These are phyloP conservation scores for Eruca vesicaria DNA, from an alignment of 441 rosid genomes.

Conservation along the genomic window DNA sequence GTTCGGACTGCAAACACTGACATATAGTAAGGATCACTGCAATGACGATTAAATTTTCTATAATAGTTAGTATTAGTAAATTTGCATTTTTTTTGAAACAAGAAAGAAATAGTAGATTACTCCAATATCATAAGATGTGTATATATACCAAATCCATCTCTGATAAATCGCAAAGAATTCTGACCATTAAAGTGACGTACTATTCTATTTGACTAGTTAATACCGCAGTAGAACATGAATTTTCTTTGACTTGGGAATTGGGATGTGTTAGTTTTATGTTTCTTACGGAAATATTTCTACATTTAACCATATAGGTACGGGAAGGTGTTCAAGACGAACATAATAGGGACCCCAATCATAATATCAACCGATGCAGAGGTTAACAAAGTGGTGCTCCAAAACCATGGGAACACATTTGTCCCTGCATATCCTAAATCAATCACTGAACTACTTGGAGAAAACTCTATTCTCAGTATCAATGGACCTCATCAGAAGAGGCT, in stretches of 20 bases:
- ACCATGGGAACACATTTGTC: conserved; percentile 60
- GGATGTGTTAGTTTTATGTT: not conserved
- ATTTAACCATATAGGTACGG: conserved; percentile 47
- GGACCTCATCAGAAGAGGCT: conserved; percentile 61
- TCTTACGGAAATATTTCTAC: not conserved
- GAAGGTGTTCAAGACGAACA: conserved; percentile 68
- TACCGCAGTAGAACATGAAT: not conserved
- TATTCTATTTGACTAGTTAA: too few species aligned
- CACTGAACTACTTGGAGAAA: conserved; percentile 52
- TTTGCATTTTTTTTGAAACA: too few species aligned
- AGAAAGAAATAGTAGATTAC: too few species aligned
- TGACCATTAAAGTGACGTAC: too few species aligned
- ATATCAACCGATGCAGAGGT: conserved; percentile 77
- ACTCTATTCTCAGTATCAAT: conserved; percentile 65
- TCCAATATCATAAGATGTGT: too few species aligned
- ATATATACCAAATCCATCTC: too few species aligned
- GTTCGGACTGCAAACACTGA: not conserved
- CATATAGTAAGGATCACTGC: not conserved
- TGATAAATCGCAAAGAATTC: too few species aligned
- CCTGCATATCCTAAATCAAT: conserved; percentile 77
- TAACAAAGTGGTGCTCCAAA: conserved; percentile 67
- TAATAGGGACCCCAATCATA: conserved; percentile 71
- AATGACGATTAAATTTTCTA: not conserved
- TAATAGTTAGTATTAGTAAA: not conserved
- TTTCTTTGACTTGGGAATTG: not conserved